Conservation (phyloP, 805 yeast species). For the Candida ovalis region DNA sequence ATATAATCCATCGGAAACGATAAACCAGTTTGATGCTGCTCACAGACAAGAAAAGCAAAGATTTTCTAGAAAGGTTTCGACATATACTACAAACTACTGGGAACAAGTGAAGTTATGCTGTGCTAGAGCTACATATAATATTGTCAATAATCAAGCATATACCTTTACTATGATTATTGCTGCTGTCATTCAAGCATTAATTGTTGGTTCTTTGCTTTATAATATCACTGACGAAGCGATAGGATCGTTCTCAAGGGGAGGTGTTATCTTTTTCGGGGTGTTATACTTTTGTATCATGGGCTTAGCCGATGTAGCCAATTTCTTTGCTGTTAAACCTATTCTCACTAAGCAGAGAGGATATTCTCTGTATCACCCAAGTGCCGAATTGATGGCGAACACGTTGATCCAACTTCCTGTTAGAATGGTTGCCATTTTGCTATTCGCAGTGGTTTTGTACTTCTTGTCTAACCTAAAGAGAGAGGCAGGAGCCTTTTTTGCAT, state of each 20-base stretch:
- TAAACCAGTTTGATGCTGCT: conserved; percentile 27
- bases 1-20: conserved; percentile 31
- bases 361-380: conserved; percentile 60
- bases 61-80: conserved; percentile 37
- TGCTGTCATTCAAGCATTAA: conserved; percentile 51
- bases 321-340: conserved; percentile 60
- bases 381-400: conserved; percentile 57
- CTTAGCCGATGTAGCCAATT: conserved; percentile 55
- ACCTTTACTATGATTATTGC: conserved; percentile 47
- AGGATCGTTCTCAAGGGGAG: conserved; percentile 62
- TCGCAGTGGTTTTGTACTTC: conserved; percentile 48
- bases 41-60: conserved; percentile 36
- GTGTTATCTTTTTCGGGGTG: conserved; percentile 56
- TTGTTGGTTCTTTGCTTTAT: conserved; percentile 59
- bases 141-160: conserved; percentile 54
- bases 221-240: conserved; percentile 45
- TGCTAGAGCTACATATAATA: conserved; percentile 50
- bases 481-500: conserved; percentile 53
- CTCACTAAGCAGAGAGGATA: conserved; percentile 62
- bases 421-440: conserved; percentile 43
- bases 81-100: conserved; percentile 37
- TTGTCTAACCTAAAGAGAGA: conserved; percentile 47
- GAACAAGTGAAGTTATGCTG: conserved; percentile 50
- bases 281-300: conserved; percentile 59
- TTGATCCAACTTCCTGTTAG: conserved; percentile 57